Conservation (phyloP, 2,329 filamentous ascomycete species). For the Elsinoe arachidis region DNA sequence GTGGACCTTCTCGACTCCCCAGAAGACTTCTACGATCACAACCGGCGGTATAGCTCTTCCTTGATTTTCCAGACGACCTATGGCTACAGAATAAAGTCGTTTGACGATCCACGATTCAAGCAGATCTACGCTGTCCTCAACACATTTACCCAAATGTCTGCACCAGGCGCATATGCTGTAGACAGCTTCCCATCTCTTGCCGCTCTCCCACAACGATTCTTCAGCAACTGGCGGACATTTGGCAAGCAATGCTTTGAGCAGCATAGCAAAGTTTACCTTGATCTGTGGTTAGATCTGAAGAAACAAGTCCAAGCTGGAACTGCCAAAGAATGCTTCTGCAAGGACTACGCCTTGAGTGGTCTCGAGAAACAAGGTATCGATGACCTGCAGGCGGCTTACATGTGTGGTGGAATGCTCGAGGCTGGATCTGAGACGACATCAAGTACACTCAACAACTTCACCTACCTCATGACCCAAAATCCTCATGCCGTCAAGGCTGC, state of each 20-base stretch:
- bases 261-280: constrained; percentile 27
- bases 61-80: constrained; percentile 30
- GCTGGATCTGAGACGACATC: constrained; percentile 26
- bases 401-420: constrained; percentile 21
- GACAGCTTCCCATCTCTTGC: constrained; percentile 25
- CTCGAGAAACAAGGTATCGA: constrained; percentile 28
- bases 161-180: constrained; percentile 1
- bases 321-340: constrained; percentile 27
- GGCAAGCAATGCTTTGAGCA: constrained; percentile 24
- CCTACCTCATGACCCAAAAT: constrained; percentile 23
- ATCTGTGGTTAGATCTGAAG: constrained; percentile 28
- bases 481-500: constrained; percentile 26
- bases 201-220: constrained; percentile 23
- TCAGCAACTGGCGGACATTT: constrained; percentile 26
- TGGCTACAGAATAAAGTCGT: constrained; percentile 25
- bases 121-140: constrained; percentile 7
- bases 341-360: constrained; percentile 28
- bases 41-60: constrained; percentile 26
- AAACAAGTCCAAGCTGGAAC: constrained; percentile 24
- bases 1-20: constrained; percentile 24
- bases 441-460: constrained; percentile 12
- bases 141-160: constrained; percentile 2
- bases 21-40: constrained; percentile 26
- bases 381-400: constrained; percentile 28
- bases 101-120: constrained; percentile 6